These are phyloP conservation scores for Achaetomiella virescens DNA, from an alignment of 495 filamentous ascomycete species.

Conservation along the genomic window DNA sequence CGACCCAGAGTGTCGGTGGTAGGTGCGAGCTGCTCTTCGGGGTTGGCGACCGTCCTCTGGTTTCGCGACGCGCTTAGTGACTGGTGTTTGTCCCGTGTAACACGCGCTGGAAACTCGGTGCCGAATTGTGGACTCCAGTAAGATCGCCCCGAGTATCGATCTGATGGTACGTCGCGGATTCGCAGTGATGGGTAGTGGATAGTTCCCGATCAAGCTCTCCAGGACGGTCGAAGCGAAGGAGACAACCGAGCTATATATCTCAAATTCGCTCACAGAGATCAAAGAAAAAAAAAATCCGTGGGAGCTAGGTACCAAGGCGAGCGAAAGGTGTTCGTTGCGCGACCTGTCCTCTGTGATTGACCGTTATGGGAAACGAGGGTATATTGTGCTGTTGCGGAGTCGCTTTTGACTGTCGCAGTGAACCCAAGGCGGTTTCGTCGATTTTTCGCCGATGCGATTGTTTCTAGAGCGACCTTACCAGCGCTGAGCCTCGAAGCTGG, in stretches of 20 bases:
- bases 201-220: constrained; percentile 1
- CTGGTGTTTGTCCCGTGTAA: not conserved
- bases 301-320: not conserved
- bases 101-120: not conserved
- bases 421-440: not conserved
- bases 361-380: not conserved
- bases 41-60: not conserved
- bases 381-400: not conserved
- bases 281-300: not conserved
- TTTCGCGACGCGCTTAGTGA: not conserved
- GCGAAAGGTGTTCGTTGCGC: not conserved
- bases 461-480: not conserved
- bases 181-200: not conserved
- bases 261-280: not conserved
- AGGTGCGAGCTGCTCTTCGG: not conserved
- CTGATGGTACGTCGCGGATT: not conserved
- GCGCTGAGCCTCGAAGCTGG: constrained; percentile 11
- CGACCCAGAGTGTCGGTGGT: constrained; percentile 1
- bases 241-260: constrained; percentile 8
- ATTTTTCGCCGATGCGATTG: constrained; percentile 7
- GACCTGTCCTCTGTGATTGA: not conserved
- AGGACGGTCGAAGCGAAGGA: not conserved
- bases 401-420: not conserved
- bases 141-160: not conserved
- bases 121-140: not conserved